These are phyloP conservation scores for Dictyostelium citrinum DNA, from an alignment of 78 protist species.

Conservation along the genomic window DNA sequence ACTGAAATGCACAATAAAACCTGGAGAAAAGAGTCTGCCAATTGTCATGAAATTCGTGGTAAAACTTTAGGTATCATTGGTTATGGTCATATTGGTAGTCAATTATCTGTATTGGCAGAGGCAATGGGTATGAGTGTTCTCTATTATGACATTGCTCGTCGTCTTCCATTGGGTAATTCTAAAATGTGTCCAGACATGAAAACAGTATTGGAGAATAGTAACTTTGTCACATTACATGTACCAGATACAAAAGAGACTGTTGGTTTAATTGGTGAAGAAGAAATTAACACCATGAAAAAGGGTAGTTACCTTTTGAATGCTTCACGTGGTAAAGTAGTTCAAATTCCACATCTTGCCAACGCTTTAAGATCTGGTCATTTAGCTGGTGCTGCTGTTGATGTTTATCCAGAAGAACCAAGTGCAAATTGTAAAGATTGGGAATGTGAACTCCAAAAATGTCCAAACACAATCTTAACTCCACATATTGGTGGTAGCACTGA, in stretches of 20 bases:
- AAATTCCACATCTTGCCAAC: conserved; percentile 77
- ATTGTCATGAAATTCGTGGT: conserved; percentile 93
- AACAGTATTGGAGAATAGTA: conserved; percentile 73
- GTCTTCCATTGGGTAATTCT: conserved; percentile 89
- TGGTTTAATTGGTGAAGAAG: conserved; percentile 80
- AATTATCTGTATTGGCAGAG: conserved; percentile 94
- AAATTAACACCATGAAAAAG: conserved; percentile 84
- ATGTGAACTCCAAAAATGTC: conserved; percentile 75
- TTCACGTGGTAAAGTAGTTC: conserved; percentile 90
- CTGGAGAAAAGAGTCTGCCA: conserved; percentile 87
- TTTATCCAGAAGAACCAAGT: conserved; percentile 92
- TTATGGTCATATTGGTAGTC: conserved; percentile 88
- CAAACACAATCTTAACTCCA: conserved; percentile 94
- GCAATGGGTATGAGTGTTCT: conserved; percentile 91
- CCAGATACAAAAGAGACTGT: conserved; percentile 86
- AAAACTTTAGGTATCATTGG: conserved; percentile 93
- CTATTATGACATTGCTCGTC: conserved; percentile 86
- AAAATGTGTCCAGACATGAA: conserved; percentile 49
- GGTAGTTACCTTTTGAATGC: conserved; percentile 89
- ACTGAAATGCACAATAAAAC: conserved; percentile 84
- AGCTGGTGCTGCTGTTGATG: conserved; percentile 93
- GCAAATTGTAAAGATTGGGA: conserved; percentile 82
- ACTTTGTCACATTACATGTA: conserved; percentile 94
- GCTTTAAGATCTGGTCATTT: conserved; percentile 89
- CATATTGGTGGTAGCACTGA: conserved; percentile 96